phyloP scores from a whole-genome alignment of 345 rosid genomes.

The Gossypium bickii region DNA sequence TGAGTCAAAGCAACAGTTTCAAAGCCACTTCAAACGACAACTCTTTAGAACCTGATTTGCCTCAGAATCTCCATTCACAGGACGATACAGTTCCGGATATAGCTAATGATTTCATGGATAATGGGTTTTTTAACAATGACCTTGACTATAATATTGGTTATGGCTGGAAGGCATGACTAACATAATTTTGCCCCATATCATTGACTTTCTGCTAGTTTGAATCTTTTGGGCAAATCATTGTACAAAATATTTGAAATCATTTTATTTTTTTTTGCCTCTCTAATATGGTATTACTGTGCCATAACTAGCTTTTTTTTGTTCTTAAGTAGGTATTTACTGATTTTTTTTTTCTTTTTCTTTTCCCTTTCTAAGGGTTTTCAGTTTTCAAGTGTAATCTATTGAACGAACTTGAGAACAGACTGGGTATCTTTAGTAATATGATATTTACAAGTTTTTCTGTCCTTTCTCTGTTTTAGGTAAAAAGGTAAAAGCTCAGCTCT shows the following conservation, averaged over 20 bases:
- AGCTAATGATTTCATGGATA: constrained; percentile 53
- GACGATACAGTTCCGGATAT: constrained; percentile 63
- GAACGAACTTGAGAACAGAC: constrained; percentile 31
- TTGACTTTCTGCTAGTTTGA: constrained; percentile 14
- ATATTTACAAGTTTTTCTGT: constrained; percentile 5
- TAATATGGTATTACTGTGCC: constrained; percentile 42
- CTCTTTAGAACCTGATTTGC: constrained; percentile 42
- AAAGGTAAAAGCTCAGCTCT: too few species aligned
- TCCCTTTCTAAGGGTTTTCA: not conserved
- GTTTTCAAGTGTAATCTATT: constrained; percentile 50
- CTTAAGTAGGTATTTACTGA: constrained; percentile 27
- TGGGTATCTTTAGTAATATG: constrained; percentile 23
- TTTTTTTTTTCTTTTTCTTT: not conserved
- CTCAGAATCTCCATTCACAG: constrained; percentile 47
- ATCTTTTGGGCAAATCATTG: constrained; percentile 25
- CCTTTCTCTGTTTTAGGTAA: too few species aligned
- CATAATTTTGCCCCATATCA: constrained; percentile 20
- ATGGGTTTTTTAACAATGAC: constrained; percentile 65
- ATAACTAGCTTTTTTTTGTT: constrained; percentile 22
- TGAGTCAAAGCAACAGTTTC: constrained; percentile 61
- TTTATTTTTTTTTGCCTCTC: not conserved
- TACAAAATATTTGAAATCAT: constrained; percentile 41
- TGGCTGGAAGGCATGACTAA: constrained; percentile 61
- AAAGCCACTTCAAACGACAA: constrained; percentile 58
- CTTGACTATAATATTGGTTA: constrained; percentile 61